Base-by-base conservation (phyloP, 805 yeast species). In the Saccharomycopsis babjevae region DNA sequence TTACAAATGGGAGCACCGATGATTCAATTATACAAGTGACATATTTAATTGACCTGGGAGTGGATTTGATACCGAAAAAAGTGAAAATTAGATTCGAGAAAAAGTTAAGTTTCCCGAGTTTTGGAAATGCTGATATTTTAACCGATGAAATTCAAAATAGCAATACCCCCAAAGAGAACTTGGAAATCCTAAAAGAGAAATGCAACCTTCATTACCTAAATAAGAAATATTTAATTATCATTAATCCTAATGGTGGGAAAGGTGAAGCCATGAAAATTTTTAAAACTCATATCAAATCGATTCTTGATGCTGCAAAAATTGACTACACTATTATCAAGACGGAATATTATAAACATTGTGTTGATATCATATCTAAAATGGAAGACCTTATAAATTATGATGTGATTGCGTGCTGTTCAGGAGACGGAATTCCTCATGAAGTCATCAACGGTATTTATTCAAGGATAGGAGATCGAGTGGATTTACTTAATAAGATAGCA, bases 401-500 rank as follows among this genome's bases (percentile, higher is more conserved):
- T 71, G 80, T 88, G 1, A 80, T 94, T 50, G 87, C 89, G 0
- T 91, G 97, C 74, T 93, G 96, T 46, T 89, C 97, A 0, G 99
- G 99, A 10, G 99, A 94, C 73, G 99, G 99, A 16, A 83, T 89
- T 34, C 97, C 97, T 0, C 96, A 92, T 72, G 98, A 94, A 71
- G 90, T 94, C 7, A 80, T 91, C 59, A 94, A 94, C 71, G 99
- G 98, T 1, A 75, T 94, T 38, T 89, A 83, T 66, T 74, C 73
- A 63, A 77, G 97, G 34, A 15, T 25, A 11, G 66, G 73, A 0
- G 97, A 92, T 70, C 80, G 86, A 4, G 81, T 74, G 0, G 72
- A 72, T n/a, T 91, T 91, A 0, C 85, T 92, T 67, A 75, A 78
- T 59, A 82, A 82, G 62, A 64, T 89, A 8, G 83, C 87, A 0